Percentiles rank a stretch among this genome's conserved stretches.
Conservation (phyloP, 257 asterid genomes). For the Lantana camara region DNA sequence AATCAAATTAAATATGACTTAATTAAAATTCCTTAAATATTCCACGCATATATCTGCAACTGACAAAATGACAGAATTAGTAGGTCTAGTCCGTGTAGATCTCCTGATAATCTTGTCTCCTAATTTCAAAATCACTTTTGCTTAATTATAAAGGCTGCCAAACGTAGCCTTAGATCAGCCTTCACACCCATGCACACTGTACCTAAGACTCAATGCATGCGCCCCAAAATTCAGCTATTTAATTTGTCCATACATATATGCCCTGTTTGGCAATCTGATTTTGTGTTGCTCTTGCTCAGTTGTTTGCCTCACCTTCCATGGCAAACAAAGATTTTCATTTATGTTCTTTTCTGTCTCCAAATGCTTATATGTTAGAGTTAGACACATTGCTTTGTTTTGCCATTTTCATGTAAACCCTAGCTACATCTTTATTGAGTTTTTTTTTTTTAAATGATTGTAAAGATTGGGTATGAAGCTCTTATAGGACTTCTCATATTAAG, state of each 20-base stretch:
- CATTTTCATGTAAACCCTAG: no score
- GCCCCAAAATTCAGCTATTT: constrained; percentile 3
- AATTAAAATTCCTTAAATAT: neutral
- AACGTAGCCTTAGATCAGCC: constrained; percentile 14
- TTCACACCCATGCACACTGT: neutral
- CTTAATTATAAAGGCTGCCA: constrained; percentile 1
- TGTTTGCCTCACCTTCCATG: constrained; percentile 25
- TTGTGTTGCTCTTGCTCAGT: constrained; percentile 14
- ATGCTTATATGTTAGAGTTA: no score
- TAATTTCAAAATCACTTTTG: constrained; percentile 1
- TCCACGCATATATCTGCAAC: constrained; percentile 17
- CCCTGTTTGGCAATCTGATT: constrained; percentile 6
- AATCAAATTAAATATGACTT: no score
- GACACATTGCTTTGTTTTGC: no score
- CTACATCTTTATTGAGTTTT: no score
- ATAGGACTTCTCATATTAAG: no score
- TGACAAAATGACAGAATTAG: neutral
- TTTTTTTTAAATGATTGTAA: no score
- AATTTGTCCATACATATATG: constrained; percentile 6
- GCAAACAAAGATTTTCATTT: constrained; percentile 20
- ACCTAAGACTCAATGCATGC: constrained; percentile 3
- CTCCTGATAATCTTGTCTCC: constrained; percentile 22
- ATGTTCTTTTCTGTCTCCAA: neutral
- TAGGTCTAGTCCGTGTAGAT: neutral
- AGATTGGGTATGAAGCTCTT: no score